phyloP scores from a whole-genome alignment of 306 rosid genomes.

The Medicago ruthenica region DNA sequence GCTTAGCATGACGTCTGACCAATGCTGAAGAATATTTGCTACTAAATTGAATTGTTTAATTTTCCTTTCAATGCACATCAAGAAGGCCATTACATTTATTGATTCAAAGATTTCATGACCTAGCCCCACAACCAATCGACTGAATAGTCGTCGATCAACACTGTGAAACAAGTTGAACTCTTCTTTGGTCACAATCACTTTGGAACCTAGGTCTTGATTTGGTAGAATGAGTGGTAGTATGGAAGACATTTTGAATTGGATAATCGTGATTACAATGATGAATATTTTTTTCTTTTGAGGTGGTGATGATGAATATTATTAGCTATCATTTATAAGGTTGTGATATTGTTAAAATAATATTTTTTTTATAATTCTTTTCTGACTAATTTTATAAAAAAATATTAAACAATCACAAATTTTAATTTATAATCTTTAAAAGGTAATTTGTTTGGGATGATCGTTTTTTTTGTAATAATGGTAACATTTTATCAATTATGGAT shows the following conservation, averaged over 20 bases:
- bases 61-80: constrained; percentile 65
- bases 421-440: background rate
- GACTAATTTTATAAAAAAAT: background rate
- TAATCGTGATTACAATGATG: no score
- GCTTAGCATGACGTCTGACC: constrained; percentile 43
- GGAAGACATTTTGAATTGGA: constrained; percentile 15
- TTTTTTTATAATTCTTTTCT: no score
- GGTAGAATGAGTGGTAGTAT: background rate
- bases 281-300: no score
- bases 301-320: no score
- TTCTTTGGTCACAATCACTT: constrained; percentile 41
- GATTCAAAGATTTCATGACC: constrained; percentile 53
- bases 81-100: constrained; percentile 60
- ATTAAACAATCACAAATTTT: background rate
- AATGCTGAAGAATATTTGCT: constrained; percentile 34
- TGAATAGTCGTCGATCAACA: constrained; percentile 63
- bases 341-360: background rate
- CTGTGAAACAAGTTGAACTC: constrained; percentile 64
- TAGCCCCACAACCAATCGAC: constrained; percentile 48
- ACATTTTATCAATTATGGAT: no score
- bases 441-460: background rate
- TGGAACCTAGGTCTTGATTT: background rate
- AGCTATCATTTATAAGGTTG: background rate
- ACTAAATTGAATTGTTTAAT: constrained; percentile 36
- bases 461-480: background rate